Conservation (phyloP, 2,329 filamentous ascomycete genomes). For the Pseudofabraea citricarpa region DNA sequence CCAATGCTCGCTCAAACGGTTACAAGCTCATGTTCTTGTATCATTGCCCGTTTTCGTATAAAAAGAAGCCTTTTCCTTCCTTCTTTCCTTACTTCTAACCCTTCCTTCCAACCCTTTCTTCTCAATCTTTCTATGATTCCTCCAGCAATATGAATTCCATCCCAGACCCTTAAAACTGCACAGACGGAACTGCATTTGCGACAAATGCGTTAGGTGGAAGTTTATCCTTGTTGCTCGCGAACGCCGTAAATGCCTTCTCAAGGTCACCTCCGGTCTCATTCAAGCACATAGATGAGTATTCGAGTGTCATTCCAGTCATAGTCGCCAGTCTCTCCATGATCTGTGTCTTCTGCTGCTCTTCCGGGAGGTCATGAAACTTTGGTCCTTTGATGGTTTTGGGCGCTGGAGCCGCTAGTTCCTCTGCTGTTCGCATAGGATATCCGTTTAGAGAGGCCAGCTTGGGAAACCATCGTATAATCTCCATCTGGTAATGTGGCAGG, state of each 20-base stretch:
- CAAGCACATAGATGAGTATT: constrained; percentile 79
- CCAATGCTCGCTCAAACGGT: too few relatives aligned
- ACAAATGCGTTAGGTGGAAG: constrained; percentile 46
- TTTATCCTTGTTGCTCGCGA: constrained; percentile 63
- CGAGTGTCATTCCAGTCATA: constrained; percentile 73
- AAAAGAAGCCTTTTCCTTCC: too few relatives aligned
- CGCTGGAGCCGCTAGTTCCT: constrained; percentile 56
- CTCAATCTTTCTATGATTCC: not conserved
- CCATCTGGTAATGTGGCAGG: constrained; percentile 60
- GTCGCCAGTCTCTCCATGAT: constrained; percentile 71
- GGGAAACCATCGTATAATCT: constrained; percentile 78
- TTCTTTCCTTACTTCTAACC: too few relatives aligned
- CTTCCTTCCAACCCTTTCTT: too few relatives aligned
- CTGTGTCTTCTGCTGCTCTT: constrained; percentile 42
- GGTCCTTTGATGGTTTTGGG: constrained; percentile 24
- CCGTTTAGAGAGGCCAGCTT: constrained; percentile 74
- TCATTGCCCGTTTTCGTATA: too few relatives aligned
- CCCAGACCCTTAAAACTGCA: not conserved
- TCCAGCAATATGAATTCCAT: too few relatives aligned
- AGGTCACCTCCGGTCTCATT: constrained; percentile 77
- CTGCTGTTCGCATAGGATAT: constrained; percentile 65
- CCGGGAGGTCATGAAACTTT: constrained; percentile 8
- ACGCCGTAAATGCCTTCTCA: constrained; percentile 67
- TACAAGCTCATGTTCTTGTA: too few relatives aligned
- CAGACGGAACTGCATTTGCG: too few relatives aligned